Base-by-base conservation (phyloP, 176 grass and related monocot genomes). In the Oryza officinalis region DNA sequence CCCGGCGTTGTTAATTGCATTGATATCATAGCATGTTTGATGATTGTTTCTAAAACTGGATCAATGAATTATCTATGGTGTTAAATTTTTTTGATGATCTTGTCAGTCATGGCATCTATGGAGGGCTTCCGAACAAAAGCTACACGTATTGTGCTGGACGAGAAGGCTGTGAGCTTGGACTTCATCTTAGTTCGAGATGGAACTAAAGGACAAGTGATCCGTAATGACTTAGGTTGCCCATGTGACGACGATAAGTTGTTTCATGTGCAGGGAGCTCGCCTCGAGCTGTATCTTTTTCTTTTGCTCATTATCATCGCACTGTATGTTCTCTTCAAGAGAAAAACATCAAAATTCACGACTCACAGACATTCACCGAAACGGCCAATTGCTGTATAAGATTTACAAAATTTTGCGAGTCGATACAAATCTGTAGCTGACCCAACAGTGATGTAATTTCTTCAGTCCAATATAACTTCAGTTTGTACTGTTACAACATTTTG, bases 321-420 rank as follows among this genome's bases (percentile, higher is more conserved):
- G 43, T 95, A 90, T 44, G 47, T 84, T n/a, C 47, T 95, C 45
- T 91, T 94, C 10, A 95, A 64, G 85, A 93, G 87, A 72, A 98
- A 80, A 81, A 72, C 88, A 9, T 77, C 82, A 1, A 95, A 71
- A 72, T 77, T 73, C 27, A 41, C 82, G 11, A 67, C 41, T 23
- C 77, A 88, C 13, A 88, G 85, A 59, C 59, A 79, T 1, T 72
- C 67, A 6, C 43, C 65, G 25, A 98, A 91, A 74, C 75, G 96
- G 11, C 8, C 84, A 23, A 23, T 72, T 31, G 87, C 82, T 68
- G 80, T 94, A 15, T 92, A 82, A 89, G 15, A 82, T 22, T 47
- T 15, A 47, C 4, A 15, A 47, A 5, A 15, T 12, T 15, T 47
- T 47, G 13, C 14, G 0, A 13, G 45, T 47, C 13, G 1, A 8